Conservation (phyloP, 495 filamentous ascomycete genomes). For the Penicillium tannophilum region DNA sequence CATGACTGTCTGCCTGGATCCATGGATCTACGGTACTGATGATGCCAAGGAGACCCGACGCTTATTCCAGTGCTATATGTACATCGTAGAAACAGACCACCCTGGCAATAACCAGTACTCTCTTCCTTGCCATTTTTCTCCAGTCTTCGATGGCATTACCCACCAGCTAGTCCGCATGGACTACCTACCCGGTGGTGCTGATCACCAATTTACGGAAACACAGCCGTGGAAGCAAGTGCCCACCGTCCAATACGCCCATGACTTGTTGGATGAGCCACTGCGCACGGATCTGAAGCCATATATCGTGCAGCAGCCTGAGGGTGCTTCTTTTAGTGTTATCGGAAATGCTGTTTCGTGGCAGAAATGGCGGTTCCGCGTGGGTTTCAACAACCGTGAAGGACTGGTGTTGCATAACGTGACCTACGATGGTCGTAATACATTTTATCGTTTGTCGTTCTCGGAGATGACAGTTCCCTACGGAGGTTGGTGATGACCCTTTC, state of each 20-base stretch:
- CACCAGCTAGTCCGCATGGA: conserved; percentile 63
- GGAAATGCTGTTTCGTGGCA: conserved; percentile 57
- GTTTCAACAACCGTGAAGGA: conserved; percentile 67
- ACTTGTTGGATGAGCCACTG: conserved; percentile 39
- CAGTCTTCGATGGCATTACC: conserved; percentile 67
- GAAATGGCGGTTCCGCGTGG: conserved; percentile 69
- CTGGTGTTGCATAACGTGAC: conserved; percentile 64
- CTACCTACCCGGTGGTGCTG: conserved; percentile 43
- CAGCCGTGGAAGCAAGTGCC: conserved; percentile 54
- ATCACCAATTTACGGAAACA: conserved; percentile 33
- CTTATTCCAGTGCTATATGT: conserved; percentile 50
- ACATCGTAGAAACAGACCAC: conserved; percentile 40
- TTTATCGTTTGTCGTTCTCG: conserved; percentile 74
- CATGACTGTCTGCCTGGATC: conserved; percentile 45
- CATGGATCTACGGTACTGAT: conserved; percentile 50
- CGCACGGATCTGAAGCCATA: conserved; percentile 73
- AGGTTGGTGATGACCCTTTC: conserved; percentile 25
- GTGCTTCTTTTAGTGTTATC: conserved; percentile 63
- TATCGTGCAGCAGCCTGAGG: conserved; percentile 75
- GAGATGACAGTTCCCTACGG: conserved; percentile 76
- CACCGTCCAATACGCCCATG: conserved; percentile 52
- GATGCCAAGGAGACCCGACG: conserved; percentile 40
- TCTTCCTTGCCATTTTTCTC: conserved; percentile 74
- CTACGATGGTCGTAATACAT: conserved; percentile 69
- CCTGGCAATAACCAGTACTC: conserved; percentile 72